phyloP scores from a whole-genome alignment of 306 rosid species.

The Vachellia pachyceras region DNA sequence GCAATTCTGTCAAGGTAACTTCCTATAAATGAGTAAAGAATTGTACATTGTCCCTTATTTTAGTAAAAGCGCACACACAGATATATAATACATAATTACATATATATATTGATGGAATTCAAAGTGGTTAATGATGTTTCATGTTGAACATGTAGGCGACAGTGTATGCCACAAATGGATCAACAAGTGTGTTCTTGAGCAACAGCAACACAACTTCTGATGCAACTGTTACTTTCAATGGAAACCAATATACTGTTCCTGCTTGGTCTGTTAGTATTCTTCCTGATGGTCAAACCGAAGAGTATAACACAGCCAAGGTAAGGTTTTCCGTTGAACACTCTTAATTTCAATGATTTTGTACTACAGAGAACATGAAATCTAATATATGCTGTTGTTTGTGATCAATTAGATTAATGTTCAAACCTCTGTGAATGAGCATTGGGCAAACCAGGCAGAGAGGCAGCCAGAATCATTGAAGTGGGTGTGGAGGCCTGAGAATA shows the following conservation, averaged over 20 bases:
- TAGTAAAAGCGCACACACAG: no score
- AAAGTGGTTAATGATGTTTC: not conserved
- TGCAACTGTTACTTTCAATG: conserved; percentile 49
- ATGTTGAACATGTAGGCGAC: conserved; percentile 46
- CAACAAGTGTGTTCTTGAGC: conserved; percentile 58
- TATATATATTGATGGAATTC: not conserved
- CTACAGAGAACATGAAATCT: not conserved
- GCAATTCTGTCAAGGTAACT: not conserved
- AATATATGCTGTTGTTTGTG: not conserved
- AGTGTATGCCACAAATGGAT: conserved; percentile 39
- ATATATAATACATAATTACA: no score
- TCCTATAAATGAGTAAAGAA: not conserved
- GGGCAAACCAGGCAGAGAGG: conserved; percentile 42
- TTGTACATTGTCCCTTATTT: not conserved
- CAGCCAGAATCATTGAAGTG: conserved; percentile 51
- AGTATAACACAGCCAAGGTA: conserved; percentile 63
- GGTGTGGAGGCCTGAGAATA: conserved; percentile 60
- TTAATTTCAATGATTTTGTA: not conserved
- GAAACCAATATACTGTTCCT: conserved; percentile 42
- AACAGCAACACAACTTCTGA: conserved; percentile 48
- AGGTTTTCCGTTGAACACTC: no score
- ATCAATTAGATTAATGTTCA: conserved; percentile 55
- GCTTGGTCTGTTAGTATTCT: conserved; percentile 77
- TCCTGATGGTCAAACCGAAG: conserved; percentile 55
- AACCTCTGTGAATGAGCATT: conserved; percentile 55